A percentile compares a stretch with the other conserved stretches of the same genome.
These are phyloP conservation scores for Dryas drummondii DNA, from an alignment of 306 rosid genomes.

Conservation along the genomic window DNA sequence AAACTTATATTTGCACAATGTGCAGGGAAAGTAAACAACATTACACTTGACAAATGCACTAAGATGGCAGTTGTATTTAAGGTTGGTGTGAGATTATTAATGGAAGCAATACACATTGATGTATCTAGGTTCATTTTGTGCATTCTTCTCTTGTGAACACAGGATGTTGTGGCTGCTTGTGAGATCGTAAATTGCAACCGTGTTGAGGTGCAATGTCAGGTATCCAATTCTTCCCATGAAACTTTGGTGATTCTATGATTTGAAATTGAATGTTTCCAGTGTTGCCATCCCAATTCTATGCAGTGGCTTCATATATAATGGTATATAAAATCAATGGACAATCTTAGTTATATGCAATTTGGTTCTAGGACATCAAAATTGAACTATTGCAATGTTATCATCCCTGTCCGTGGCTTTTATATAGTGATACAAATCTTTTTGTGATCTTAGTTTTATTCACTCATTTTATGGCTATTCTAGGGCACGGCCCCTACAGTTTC, in stretches of 20 bases:
- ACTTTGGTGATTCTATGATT: conserved; percentile 17
- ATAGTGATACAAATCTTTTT: neutral
- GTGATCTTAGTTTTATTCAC: conserved; percentile 15
- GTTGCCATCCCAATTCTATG: neutral
- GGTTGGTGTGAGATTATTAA: conserved; percentile 50
- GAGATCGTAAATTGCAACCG: conserved; percentile 92
- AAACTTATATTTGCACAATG: conserved; percentile 21
- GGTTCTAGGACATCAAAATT: conserved; percentile 17
- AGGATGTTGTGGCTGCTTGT: conserved; percentile 99
- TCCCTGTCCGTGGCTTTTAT: neutral
- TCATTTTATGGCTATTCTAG: conserved; percentile 39
- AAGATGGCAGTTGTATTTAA: conserved; percentile 84
- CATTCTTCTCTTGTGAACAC: conserved; percentile 29
- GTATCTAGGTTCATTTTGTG: conserved; percentile 14
- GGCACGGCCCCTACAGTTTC: conserved; percentile 94
- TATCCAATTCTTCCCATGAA: conserved; percentile 25
- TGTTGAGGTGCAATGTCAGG: conserved; percentile 98
- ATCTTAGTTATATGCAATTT: neutral
- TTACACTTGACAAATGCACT: conserved; percentile 90
- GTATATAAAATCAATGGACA: neutral
- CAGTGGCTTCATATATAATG: neutral
- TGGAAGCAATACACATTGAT: conserved; percentile 27
- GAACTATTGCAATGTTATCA: neutral
- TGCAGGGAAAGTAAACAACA: conserved; percentile 97
- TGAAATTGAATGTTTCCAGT: neutral